Percentiles rank a stretch among this genome's conserved stretches.
Evolutionary conservation across 345 rosid genomes (phyloP).

Genomic region (Gossypium raimondii): DNA sequence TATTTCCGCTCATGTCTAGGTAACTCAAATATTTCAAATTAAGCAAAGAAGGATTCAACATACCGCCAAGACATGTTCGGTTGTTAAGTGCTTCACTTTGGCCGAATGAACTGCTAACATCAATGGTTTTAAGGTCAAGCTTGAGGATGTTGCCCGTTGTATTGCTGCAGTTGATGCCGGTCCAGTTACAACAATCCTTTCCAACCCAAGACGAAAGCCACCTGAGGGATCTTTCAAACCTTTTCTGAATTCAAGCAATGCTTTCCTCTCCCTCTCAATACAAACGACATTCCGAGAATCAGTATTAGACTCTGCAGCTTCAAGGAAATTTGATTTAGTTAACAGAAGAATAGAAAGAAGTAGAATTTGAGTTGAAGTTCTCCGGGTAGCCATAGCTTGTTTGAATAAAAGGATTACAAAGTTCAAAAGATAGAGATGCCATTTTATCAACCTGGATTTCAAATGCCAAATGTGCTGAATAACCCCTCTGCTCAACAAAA

Average conservation of each 20-base stretch:
- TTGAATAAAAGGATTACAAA: too few relatives aligned
- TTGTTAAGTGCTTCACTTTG: not conserved
- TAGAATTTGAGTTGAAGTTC: too few relatives aligned
- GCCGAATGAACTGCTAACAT: not conserved
- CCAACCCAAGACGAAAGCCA: constrained; percentile 21
- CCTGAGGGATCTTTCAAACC: constrained; percentile 13
- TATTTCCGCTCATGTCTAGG: not conserved
- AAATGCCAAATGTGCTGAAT: too few relatives aligned
- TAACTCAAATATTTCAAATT: not conserved
- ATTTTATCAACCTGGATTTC: too few relatives aligned
- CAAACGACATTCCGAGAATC: not conserved
- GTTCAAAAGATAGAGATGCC: too few relatives aligned
- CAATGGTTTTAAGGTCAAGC: not conserved
- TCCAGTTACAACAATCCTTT: constrained; percentile 17
- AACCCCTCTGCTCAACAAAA: too few relatives aligned
- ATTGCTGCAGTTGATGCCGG: constrained; percentile 14
- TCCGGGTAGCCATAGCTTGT: too few relatives aligned
- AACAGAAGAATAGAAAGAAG: not conserved
- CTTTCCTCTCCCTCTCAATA: not conserved
- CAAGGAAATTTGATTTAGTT: not conserved
- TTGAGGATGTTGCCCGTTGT: constrained; percentile 3
- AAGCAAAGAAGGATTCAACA: not conserved
- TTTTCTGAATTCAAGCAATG: constrained; percentile 4
- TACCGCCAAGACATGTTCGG: not conserved
- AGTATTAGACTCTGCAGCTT: not conserved